These are phyloP conservation scores for Hymenochaete sp. DNA, from an alignment of 1,284 basidiomycete genomes.

Conservation along the genomic window DNA sequence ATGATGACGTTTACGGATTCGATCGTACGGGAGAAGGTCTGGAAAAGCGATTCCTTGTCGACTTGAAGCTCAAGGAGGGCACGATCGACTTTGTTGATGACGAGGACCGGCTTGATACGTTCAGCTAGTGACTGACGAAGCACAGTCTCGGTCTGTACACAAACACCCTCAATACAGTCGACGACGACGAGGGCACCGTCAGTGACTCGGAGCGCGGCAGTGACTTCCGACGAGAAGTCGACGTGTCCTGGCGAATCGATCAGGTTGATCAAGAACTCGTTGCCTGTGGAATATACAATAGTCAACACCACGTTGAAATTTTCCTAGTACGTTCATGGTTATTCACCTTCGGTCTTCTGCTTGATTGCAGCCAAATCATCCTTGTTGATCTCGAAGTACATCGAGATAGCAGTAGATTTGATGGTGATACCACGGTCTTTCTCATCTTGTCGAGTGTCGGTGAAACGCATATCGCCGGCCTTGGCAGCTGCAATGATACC, in stretches of 20 bases:
- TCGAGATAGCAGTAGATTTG: slow-evolving; percentile 99
- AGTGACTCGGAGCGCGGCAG: slow-evolving; percentile 98
- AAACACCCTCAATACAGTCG: slow-evolving; percentile 99
- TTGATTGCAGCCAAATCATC: slow-evolving; percentile 81
- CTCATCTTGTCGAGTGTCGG: slow-evolving; percentile 97
- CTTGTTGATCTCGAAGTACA: slow-evolving; percentile 97
- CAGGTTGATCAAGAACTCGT: slow-evolving; percentile 99
- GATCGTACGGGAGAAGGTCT: slow-evolving; percentile 96
- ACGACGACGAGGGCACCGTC: slow-evolving; percentile 98
- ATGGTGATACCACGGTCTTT: slow-evolving; percentile 99
- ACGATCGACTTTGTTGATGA: slow-evolving; percentile 99
- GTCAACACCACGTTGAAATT: not conserved
- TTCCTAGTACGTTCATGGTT: not conserved
- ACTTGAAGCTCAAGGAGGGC: slow-evolving; percentile 98
- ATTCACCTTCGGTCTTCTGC: slow-evolving; percentile 83
- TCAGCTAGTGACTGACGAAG: slow-evolving; percentile 95
- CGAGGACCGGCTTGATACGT: slow-evolving; percentile 99
- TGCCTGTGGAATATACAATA: slow-evolving; percentile 41
- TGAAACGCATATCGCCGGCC: slow-evolving; percentile 96
- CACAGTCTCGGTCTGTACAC: slow-evolving; percentile 99
- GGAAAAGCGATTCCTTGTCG: slow-evolving; percentile 94
- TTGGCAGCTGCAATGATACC: slow-evolving; percentile 97
- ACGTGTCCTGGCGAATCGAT: slow-evolving; percentile 99
- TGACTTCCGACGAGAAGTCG: slow-evolving; percentile 99
- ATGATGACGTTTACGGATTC: slow-evolving; percentile 99